Percentiles rank a stretch among this genome's conserved stretches.
These are phyloP conservation scores for Lentinus brumalis DNA, from an alignment of 768 basidiomycete species.

Conservation along the genomic window DNA sequence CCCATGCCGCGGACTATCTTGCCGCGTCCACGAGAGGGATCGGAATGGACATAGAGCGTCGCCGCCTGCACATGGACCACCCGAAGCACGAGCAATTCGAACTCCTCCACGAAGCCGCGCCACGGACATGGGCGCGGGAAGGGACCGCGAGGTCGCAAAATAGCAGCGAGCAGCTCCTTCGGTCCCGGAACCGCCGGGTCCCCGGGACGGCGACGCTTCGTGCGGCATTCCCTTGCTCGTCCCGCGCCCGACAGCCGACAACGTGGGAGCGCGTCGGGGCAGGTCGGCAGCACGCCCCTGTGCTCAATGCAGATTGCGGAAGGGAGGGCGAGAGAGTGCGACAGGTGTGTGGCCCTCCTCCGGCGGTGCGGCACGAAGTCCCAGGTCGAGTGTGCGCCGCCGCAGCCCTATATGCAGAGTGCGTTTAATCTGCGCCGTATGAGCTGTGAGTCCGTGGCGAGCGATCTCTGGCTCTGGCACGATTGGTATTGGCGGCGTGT, in stretches of 20 bases:
- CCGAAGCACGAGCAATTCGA: not conserved
- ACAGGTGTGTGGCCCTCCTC: not conserved
- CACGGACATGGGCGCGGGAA: not conserved
- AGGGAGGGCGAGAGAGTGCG: not conserved
- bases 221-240: not conserved
- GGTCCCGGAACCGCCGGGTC: conserved; percentile 7
- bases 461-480: too few species aligned
- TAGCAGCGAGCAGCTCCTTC: not conserved
- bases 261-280: not conserved
- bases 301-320: too few species aligned
- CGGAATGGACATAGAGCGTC: not conserved
- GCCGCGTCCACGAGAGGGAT: too few species aligned
- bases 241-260: not conserved
- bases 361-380: conserved; percentile 4
- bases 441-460: too few species aligned
- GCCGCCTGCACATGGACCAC: not conserved
- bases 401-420: not conserved
- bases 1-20: too few species aligned
- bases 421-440: too few species aligned
- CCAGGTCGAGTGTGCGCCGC: not conserved
- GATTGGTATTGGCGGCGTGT: too few species aligned
- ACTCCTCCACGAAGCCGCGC: not conserved
- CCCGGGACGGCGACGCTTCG: conserved; percentile 8
- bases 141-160: not conserved
- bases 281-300: not conserved